Conservation (phyloP, 2,329 filamentous ascomycete species). For the Exophiala lecanii-corni region DNA sequence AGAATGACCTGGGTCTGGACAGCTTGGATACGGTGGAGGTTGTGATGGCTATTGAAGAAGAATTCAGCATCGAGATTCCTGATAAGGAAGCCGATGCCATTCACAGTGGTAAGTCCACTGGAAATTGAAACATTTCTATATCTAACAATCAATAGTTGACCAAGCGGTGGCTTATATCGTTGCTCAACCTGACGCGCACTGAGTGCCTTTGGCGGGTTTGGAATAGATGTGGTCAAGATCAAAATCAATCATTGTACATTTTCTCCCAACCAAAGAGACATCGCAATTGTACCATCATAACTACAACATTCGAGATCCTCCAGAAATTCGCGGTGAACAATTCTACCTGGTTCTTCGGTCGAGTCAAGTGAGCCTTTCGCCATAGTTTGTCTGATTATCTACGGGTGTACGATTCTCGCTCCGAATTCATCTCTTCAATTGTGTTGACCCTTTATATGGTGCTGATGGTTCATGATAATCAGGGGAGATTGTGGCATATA, state of each 20-base stretch:
- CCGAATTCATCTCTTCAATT: not conserved
- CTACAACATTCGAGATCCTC: conserved; percentile 3
- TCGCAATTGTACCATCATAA: conserved; percentile 22
- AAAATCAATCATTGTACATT: conserved; percentile 22
- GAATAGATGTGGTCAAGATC: conserved; percentile 15
- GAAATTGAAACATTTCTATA: conserved; percentile 18
- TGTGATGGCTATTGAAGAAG: conserved; percentile 99
- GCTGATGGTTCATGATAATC: too few species aligned
- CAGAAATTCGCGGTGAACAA: not conserved
- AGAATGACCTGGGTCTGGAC: conserved; percentile 95
- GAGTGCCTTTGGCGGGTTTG: conserved; percentile 3
- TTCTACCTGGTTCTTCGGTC: too few species aligned
- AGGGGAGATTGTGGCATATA: too few species aligned
- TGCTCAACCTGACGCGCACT: conserved; percentile 71
- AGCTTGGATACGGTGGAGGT: conserved; percentile 98
- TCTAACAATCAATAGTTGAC: conserved; percentile 59
- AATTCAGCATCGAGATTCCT: conserved; percentile 92
- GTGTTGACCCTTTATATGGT: conserved; percentile 1
- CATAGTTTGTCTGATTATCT: too few species aligned
- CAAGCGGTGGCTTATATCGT: conserved; percentile 94
- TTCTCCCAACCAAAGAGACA: conserved; percentile 17
- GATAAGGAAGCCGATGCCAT: conserved; percentile 95
- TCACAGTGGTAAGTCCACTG: conserved; percentile 72
- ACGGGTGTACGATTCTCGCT: not conserved
- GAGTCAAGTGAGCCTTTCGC: too few species aligned